These are phyloP conservation scores for Salicornia ramosissima DNA, from an alignment of 148 eudicot species.

Conservation along the genomic window DNA sequence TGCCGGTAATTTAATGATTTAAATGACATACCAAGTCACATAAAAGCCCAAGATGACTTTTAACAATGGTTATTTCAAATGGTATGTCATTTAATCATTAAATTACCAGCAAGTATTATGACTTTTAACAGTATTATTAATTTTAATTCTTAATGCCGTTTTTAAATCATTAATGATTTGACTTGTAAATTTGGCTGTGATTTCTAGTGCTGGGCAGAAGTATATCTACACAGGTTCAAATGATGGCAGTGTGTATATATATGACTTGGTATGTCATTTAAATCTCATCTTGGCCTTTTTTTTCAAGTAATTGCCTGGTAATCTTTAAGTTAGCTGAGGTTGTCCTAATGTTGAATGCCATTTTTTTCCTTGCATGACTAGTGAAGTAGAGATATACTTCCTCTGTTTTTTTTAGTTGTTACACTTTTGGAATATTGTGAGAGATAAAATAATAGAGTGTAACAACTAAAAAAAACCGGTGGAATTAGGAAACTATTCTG, in stretches of 20 bases:
- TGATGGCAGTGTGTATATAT: slow-evolving; percentile 58
- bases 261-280: slow-evolving; percentile 58
- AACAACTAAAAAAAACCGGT: too few species aligned
- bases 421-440: too few species aligned
- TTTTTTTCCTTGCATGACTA: not conserved
- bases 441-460: too few species aligned
- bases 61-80: too few species aligned
- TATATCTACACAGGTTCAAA: slow-evolving; percentile 75
- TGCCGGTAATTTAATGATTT: too few species aligned
- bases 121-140: not conserved
- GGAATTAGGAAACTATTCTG: too few species aligned
- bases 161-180: not conserved
- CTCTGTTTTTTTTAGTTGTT: too few species aligned
- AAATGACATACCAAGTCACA: too few species aligned
- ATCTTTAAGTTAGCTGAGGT: not conserved
- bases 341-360: not conserved
- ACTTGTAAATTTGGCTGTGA: not conserved
- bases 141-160: not conserved
- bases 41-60: too few species aligned
- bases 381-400: too few species aligned
- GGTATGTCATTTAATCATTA: too few species aligned
- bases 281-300: slow-evolving; percentile 6
- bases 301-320: not conserved
- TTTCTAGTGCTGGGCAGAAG: slow-evolving; percentile 72
- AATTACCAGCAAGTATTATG: too few species aligned